Evolutionary conservation across 805 yeast genomes (phyloP).

Genomic region (Blastobotrys mokoenaii): DNA sequence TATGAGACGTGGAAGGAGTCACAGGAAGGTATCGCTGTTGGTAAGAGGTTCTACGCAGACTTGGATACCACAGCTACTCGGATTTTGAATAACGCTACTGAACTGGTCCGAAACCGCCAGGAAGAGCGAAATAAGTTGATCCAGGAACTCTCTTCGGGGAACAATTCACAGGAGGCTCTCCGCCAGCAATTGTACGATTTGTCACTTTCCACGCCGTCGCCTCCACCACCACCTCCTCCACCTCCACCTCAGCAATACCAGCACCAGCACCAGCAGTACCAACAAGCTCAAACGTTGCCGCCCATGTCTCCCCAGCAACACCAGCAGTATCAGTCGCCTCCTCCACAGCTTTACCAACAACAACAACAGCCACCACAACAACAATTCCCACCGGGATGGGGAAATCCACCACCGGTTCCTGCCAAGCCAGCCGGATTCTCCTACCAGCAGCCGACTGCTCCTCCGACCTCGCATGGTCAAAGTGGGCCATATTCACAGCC

Average conservation of each 20-base stretch:
- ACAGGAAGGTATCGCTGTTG: slow-evolving; percentile 50
- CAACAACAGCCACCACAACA: not conserved
- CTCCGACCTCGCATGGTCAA: slow-evolving; percentile 10
- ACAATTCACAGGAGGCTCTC: slow-evolving; percentile 10
- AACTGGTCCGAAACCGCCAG: slow-evolving; percentile 14
- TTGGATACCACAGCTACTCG: slow-evolving; percentile 20
- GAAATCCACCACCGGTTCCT: slow-evolving; percentile 15
- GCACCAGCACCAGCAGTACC: not conserved
- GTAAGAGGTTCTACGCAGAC: slow-evolving; percentile 54
- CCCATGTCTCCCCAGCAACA: no score
- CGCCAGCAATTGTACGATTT: slow-evolving; percentile 1
- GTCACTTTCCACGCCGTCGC: not conserved
- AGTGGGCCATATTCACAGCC: slow-evolving; percentile 24
- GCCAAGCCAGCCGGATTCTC: slow-evolving; percentile 18
- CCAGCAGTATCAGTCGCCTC: no score
- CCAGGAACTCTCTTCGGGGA: slow-evolving; percentile 8
- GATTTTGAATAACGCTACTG: slow-evolving; percentile 13
- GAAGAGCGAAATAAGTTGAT: slow-evolving; percentile 13
- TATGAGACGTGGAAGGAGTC: slow-evolving; percentile 52
- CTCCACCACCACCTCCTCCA: slow-evolving; percentile 6
- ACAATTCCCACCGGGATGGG: not conserved
- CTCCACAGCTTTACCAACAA: not conserved
- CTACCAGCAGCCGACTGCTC: slow-evolving; percentile 6
- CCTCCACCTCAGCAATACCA: not conserved
- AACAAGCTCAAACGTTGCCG: not conserved